Conservation (phyloP, 179 eudicot genomes). For the Camellia oleifera region DNA sequence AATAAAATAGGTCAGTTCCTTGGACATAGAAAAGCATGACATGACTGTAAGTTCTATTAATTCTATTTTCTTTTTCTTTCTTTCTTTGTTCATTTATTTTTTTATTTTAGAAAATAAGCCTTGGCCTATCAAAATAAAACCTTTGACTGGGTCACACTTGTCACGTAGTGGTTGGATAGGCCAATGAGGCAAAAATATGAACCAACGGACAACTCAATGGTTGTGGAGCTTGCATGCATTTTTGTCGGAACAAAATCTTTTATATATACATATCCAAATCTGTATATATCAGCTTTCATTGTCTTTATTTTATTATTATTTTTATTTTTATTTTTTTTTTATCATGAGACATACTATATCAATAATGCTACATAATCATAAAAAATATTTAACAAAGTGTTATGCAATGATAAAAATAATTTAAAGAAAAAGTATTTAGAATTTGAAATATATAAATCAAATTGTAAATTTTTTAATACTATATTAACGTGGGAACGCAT, state of each 20-base stretch:
- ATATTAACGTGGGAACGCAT: too few relatives aligned
- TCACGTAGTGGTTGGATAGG: neutral
- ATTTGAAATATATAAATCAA: too few relatives aligned
- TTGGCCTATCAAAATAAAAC: neutral
- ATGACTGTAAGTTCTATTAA: neutral
- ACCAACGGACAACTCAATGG: constrained; percentile 2
- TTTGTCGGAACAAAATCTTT: neutral
- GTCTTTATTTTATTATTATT: too few relatives aligned
- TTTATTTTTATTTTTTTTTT: neutral
- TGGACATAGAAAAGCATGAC: neutral
- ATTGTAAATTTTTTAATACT: too few relatives aligned
- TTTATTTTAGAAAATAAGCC: neutral
- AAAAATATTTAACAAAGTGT: too few relatives aligned
- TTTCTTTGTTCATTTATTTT: neutral
- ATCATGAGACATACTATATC: neutral
- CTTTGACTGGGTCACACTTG: neutral
- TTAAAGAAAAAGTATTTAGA: too few relatives aligned
- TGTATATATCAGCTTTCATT: neutral
- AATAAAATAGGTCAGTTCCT: neutral
- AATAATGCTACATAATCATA: too few relatives aligned
- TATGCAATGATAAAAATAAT: too few relatives aligned
- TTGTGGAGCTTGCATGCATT: neutral
- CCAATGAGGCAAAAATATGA: constrained; percentile 9
- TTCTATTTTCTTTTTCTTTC: neutral
- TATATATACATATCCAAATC: neutral